phyloP scores from a whole-genome alignment of 768 basidiomycete genomes.

The Pholiota microspora region DNA sequence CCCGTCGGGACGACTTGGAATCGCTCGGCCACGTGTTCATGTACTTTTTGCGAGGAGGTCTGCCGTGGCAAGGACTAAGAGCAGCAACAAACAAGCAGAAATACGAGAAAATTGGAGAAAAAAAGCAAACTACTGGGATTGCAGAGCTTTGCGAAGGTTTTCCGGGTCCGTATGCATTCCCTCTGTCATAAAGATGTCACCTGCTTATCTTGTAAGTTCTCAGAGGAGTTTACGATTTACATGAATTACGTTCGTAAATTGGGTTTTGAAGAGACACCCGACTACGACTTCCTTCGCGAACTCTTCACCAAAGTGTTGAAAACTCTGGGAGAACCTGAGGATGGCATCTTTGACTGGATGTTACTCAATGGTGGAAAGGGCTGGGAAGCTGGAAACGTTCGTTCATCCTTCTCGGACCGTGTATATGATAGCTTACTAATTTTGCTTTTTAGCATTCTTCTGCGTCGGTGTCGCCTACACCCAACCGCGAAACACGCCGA shows the following conservation, averaged over 20 bases:
- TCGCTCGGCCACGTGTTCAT: conserved; percentile 99
- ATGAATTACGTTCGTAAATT: conserved; percentile 99
- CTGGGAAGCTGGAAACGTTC: conserved; percentile 86
- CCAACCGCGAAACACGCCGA: conserved; percentile 54
- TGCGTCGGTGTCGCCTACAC: conserved; percentile 48
- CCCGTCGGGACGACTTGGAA: conserved; percentile 93
- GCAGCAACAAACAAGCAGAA: conserved; percentile 99
- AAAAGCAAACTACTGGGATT: conserved; percentile 94
- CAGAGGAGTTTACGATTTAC: conserved; percentile 97
- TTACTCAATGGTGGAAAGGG: conserved; percentile 90
- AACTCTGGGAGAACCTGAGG: conserved; percentile 84
- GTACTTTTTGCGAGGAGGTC: conserved; percentile 95
- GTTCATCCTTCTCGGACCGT: conserved; percentile 26
- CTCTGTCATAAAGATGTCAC: background rate
- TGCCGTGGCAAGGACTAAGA: conserved; percentile 97
- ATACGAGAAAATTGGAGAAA: conserved; percentile 99
- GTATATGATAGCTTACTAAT: background rate
- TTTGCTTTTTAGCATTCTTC: conserved; percentile 46
- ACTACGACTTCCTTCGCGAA: conserved; percentile 97
- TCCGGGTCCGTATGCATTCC: conserved; percentile 59
- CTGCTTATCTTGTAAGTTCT: conserved; percentile 9
- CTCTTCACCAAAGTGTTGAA: conserved; percentile 91
- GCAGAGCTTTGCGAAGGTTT: conserved; percentile 94
- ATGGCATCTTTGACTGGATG: conserved; percentile 97
- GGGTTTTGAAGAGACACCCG: conserved; percentile 95